These are phyloP conservation scores for Mollisiaceae sp. DNA, from an alignment of 2,329 filamentous ascomycete species.

Conservation along the genomic window DNA sequence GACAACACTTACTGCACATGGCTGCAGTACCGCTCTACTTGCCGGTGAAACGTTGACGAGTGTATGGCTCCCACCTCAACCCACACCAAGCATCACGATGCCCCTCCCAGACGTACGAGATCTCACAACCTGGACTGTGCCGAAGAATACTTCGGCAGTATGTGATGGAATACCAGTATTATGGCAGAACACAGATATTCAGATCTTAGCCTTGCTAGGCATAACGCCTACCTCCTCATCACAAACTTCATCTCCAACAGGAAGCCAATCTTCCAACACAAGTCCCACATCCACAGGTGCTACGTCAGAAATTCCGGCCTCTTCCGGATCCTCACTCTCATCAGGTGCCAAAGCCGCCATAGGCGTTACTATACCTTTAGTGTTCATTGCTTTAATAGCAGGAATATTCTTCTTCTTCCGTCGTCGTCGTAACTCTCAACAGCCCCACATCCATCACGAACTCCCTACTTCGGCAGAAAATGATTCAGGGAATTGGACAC, in stretches of 20 bases:
- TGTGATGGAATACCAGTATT: slow-evolving; percentile 24
- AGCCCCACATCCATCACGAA: slow-evolving; percentile 7
- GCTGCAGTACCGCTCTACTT: slow-evolving; percentile 10
- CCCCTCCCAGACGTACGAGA: background rate
- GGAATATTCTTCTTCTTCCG: slow-evolving; percentile 42
- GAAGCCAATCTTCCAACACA: background rate
- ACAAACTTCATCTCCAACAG: background rate
- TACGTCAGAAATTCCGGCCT: background rate
- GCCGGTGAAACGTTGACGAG: slow-evolving; percentile 14
- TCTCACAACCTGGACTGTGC: slow-evolving; percentile 13
- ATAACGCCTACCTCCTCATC: background rate
- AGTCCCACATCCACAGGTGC: slow-evolving; percentile 6
- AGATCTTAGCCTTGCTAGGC: slow-evolving; percentile 18
- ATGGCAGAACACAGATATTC: slow-evolving; percentile 24
- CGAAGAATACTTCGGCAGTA: slow-evolving; percentile 7
- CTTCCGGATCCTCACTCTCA: slow-evolving; percentile 16
- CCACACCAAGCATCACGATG: slow-evolving; percentile 16
- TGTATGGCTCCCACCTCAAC: slow-evolving; percentile 16
- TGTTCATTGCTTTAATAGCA: slow-evolving; percentile 36
- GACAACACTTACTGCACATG: slow-evolving; percentile 17
- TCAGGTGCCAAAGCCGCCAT: slow-evolving; percentile 32
- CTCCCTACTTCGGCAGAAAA: slow-evolving; percentile 6
- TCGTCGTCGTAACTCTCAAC: slow-evolving; percentile 34
- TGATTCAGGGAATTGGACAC: slow-evolving; percentile 1
- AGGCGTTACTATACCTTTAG: slow-evolving; percentile 42